Evolutionary conservation across 768 basidiomycete genomes (phyloP), one percentile per base, ranked within the genome.

Genomic region (Mycena leptocephala): DNA sequence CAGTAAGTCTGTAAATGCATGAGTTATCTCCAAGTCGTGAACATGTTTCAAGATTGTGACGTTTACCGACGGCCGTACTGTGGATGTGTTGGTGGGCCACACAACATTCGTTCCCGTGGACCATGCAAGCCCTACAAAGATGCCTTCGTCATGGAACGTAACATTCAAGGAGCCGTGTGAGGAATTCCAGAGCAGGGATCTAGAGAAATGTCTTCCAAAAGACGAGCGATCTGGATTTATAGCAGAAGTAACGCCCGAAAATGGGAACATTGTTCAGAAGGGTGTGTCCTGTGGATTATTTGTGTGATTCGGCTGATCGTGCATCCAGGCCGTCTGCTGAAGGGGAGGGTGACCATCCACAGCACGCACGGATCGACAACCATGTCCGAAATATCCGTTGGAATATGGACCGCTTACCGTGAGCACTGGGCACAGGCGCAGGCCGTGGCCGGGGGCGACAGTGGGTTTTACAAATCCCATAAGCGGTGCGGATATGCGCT

Each of bases 31-130:
- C 22, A 70, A 63, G 24, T 68, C 37, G 67, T 73, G 30, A 70
- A 28, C 0, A 69, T 76, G 16, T 20, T 35, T 35, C 58, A 32
- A 97, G 85, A 37, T 37, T 13, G 35, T 37, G 35, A 37, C 35
- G 35, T 37, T 37, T 58, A 53, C 41, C 14, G 67, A 69, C 30
- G 76, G 76, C 1, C 55, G 53, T 9, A 76, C 28, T 7, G 59
- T 61, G 18, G 56, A 72, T 3, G 14, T 72, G 26, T 65, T 26
- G 3, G 76, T 65, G 26, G 76, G 76, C 22, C 43, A 76, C 39
- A 73, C 76, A 14, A 68, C 26, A 20, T 76, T 76, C 43, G 26
- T 51, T 3, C 76, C 70, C 10, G 32, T 32, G n/a, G 30, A 14
- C 51, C 48, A 41, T 18, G 20, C 33, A 37, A 13, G 9, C 18